Evolutionary conservation across 192 early-diverging fungal genomes (phyloP).

Genomic region (Gaertneriomyces semiglobifer): DNA sequence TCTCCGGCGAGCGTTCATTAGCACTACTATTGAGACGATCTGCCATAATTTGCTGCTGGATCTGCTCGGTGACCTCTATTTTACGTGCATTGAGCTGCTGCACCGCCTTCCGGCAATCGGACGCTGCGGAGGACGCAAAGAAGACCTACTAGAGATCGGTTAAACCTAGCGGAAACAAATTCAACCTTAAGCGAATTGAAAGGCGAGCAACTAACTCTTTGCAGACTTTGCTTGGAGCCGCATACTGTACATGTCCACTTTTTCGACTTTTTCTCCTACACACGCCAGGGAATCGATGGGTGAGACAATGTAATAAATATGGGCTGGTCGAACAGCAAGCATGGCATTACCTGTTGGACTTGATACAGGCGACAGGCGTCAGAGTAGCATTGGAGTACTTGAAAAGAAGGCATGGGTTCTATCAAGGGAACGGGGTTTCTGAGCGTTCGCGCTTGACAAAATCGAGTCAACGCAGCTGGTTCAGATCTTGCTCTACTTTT

Average conservation of each 20-base stretch:
- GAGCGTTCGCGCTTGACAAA: too few species aligned
- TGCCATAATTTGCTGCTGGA: not conserved
- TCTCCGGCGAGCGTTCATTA: too few species aligned
- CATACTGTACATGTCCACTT: conserved; percentile 7
- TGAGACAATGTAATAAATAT: not conserved
- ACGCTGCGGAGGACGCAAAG: not conserved
- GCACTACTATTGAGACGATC: not conserved
- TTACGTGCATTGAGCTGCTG: conserved; percentile 2
- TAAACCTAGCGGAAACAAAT: too few species aligned
- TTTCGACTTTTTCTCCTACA: conserved; percentile 3
- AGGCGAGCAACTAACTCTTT: too few species aligned
- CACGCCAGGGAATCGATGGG: not conserved
- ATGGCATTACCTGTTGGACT: conserved; percentile 3
- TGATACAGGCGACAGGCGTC: conserved; percentile 2
- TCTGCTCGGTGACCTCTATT: not conserved
- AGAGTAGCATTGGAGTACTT: conserved; percentile 6
- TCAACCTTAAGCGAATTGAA: too few species aligned
- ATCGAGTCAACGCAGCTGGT: too few species aligned
- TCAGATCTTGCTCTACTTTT: too few species aligned
- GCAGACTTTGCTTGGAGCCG: conserved; percentile 4
- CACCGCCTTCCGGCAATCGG: not conserved
- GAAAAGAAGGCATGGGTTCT: not conserved
- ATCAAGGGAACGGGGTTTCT: not conserved
- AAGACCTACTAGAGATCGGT: not conserved
- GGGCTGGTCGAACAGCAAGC: not conserved